phyloP scores from a whole-genome alignment of 106 monocot genomes.

The Hemerocallis citrina region DNA sequence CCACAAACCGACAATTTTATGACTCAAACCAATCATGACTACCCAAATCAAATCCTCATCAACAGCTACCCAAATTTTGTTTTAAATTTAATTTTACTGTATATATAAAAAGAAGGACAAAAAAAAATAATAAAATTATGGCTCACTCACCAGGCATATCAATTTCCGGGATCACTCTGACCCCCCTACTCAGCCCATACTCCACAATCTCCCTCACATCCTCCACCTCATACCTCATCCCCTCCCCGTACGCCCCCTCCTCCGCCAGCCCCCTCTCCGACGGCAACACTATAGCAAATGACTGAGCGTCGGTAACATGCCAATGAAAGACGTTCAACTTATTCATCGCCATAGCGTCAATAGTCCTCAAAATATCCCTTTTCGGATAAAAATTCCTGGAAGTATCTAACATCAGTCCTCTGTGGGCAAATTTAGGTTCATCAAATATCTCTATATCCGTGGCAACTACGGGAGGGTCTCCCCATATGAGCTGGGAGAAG shows the following conservation, averaged over 20 bases:
- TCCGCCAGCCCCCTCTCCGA: constrained; percentile 60
- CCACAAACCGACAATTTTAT: no score
- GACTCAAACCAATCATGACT: no score
- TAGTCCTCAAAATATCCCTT: constrained; percentile 47
- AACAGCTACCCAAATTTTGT: no score
- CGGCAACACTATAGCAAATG: constrained; percentile 66
- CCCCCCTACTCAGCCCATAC: constrained; percentile 35
- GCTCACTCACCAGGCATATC: constrained; percentile 64
- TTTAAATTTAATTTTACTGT: no score
- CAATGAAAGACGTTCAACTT: constrained; percentile 94
- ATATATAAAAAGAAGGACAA: no score
- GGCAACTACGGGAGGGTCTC: constrained; percentile 24
- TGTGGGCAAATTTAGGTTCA: constrained; percentile 53
- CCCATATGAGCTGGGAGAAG: constrained; percentile 72
- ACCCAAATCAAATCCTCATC: no score
- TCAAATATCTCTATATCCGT: constrained; percentile 41
- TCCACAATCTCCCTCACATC: constrained; percentile 55
- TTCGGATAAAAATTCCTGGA: constrained; percentile 73
- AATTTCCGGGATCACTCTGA: constrained; percentile 83
- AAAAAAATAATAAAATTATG: neutral
- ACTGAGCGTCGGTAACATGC: constrained; percentile 86
- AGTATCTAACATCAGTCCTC: constrained; percentile 80
- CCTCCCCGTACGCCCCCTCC: constrained; percentile 48
- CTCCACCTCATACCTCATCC: constrained; percentile 42
- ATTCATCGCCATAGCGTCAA: constrained; percentile 64